phyloP scores from a whole-genome alignment of 345 rosid species.

The Citrus cavaleriei region DNA sequence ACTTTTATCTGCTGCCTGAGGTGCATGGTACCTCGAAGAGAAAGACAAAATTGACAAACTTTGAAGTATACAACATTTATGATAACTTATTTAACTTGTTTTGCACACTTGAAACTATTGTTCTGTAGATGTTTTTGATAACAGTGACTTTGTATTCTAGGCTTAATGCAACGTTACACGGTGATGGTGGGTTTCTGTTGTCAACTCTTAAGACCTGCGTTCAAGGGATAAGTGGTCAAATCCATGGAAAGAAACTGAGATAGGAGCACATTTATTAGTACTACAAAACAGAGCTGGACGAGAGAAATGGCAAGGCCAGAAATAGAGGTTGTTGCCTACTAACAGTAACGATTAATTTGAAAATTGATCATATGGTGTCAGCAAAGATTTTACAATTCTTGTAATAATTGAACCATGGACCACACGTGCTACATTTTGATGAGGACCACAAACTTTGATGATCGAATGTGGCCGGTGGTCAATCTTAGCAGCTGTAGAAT shows the following conservation, averaged over 20 bases:
- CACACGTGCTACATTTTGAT: background rate
- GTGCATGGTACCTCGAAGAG: background rate
- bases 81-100: background rate
- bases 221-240: background rate
- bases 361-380: constrained; percentile 8
- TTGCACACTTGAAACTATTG: background rate
- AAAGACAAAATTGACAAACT: constrained; percentile 13
- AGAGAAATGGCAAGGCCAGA: background rate
- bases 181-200: background rate
- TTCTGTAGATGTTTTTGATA: background rate
- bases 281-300: background rate
- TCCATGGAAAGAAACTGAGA: background rate
- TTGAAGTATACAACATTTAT: too few species aligned
- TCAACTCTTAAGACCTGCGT: background rate
- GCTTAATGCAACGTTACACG: background rate
- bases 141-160: background rate
- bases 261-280: constrained; percentile 14
- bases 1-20: background rate
- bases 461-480: constrained; percentile 23
- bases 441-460: constrained; percentile 17
- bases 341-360: constrained; percentile 12
- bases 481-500: constrained; percentile 5
- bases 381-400: constrained; percentile 1
- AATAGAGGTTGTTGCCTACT: background rate
- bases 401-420: constrained; percentile 10